These are phyloP conservation scores for Leccinum subrobustum DNA, from an alignment of 1,284 basidiomycete genomes.

Conservation along the genomic window DNA sequence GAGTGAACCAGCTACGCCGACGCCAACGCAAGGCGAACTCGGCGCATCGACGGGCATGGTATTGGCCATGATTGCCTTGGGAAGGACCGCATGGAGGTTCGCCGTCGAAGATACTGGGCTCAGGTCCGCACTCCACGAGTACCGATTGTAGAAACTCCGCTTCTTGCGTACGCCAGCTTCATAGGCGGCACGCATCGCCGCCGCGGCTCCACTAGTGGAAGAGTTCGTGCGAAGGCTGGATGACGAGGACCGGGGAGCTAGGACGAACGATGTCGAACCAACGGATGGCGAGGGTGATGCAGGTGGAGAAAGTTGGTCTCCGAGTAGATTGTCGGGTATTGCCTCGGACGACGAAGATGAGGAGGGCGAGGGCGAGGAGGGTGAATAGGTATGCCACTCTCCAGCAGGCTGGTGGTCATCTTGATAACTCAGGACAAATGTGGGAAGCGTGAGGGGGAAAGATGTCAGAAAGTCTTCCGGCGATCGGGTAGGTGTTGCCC, in stretches of 20 bases:
- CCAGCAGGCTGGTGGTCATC: conserved; percentile 28
- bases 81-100: conserved; percentile 17
- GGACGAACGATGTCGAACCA: conserved; percentile 28
- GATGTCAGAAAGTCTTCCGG: conserved; percentile 54
- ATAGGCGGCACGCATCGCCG: conserved; percentile 56
- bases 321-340: conserved; percentile 21
- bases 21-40: conserved; percentile 4
- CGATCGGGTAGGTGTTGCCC: conserved; percentile 35
- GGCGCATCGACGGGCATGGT: conserved; percentile 8
- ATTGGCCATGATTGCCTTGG: conserved; percentile 19
- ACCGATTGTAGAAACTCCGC: conserved; percentile 51
- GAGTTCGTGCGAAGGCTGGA: conserved; percentile 30
- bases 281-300: conserved; percentile 33
- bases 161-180: conserved; percentile 55
- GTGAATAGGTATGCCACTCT: conserved; percentile 31
- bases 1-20: conserved; percentile 10
- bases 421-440: conserved; percentile 27
- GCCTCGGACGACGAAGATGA: conserved; percentile 33
- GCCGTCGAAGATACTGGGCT: conserved; percentile 26
- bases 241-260: conserved; percentile 31
- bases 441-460: conserved; percentile 62
- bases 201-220: conserved; percentile 36
- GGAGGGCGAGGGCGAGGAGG: conserved; percentile 28
- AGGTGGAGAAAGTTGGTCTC: conserved; percentile 30
- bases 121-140: conserved; percentile 48